Base-by-base conservation (phyloP, 495 filamentous ascomycete species). In the Parachaetomium inaequale region DNA sequence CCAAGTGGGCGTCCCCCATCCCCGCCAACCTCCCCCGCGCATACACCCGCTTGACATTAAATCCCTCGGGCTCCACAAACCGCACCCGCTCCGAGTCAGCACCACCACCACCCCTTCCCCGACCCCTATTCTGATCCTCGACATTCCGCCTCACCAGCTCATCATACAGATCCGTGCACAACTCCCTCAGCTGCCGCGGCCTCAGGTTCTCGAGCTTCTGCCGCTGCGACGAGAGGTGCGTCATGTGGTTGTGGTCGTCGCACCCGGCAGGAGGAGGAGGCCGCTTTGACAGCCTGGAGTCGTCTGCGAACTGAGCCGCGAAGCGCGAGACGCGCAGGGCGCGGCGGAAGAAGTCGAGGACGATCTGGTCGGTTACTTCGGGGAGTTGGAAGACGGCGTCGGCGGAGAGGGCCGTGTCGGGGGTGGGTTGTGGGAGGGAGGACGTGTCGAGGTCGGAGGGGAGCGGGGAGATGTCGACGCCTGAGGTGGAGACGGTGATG, bases 321-420 rank as follows among this genome's bases (percentile, higher is more conserved):
- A 62, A 62, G 29, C 60, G 51, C 12, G 43, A 62, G 19, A 62
- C 60, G 15, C 11, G 19, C 1, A 62, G 28, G 28, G 60, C 60
- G 51, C 60, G 60, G n/a, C 11, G 42, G 60, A 62, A 56, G 60
- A 62, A 62, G 29, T 56, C 60, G 42, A 47, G 42, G 8, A 62
- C 43, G 31, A 46, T 19, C 5, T 36, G 0, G 29, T 50, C 21
- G 4, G 60, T 62, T 19, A 62, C 53, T 0, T 50, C 38, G 28
- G 51, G 60, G 14, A 56, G 60, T 1, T 31, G 42, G 52, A 62
- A 62, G 40, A 62, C 25, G 40, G 52, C 15, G 6, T 62, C 43
- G 7, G 57, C 57, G 1, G 57, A 59, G 15, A 59, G 32, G 7
- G 57, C 14, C 0, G 34, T 15, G 8, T 40, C 25, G 2, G 46